Evolutionary conservation across 2,329 filamentous ascomycete species (phyloP), one percentile per base, ranked within the genome.

Genomic region (Aspergillus persii): DNA sequence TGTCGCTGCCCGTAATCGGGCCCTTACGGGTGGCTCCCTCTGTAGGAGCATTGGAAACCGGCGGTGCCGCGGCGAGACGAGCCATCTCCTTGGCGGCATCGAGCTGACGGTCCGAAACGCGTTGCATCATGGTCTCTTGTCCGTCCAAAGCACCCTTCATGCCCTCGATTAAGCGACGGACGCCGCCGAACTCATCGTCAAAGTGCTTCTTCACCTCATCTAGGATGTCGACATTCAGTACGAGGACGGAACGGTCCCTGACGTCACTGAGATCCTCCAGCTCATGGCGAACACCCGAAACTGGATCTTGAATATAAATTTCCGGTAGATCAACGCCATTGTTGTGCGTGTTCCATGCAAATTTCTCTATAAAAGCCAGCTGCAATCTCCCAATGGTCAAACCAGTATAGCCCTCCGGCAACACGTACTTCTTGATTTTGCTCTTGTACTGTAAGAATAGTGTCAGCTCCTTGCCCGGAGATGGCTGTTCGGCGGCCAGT

Each of bases 141-240:
- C 92, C 90, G 58, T 92, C 89, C 8, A 99, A 83, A 48, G 90
- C 89, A 55, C 90, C 89, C 74, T 90, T 91, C 59, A 99, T 87
- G 58, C 91, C 88, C 67, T 96, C 90, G n/a, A 99, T 87, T 31
- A 96, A 84, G 58, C 87, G 86, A 65, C 89, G 91, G 53, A 99
- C 81, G 6, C 89, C 87, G 8, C 89, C 88, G 53, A 99, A 82
- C 47, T 93, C 92, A 64, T 99, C 94, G 64, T 99, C 95, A 64
- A 99, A 92, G 71, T 98, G 95, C 52, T 88, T 88, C 78, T 98
- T 98, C 41, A 99, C 93, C 76, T 99, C 95, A 72, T 99, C 95
- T 4, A 99, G 83, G 15, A 89, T 86, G 71, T 99, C 95, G 1
- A 98, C 84, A 67, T 99, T 99, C 47, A 99, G 80, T 0, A 95